Conservation (phyloP, 2,329 filamentous ascomycete species). For the Clarireedia paspali region DNA sequence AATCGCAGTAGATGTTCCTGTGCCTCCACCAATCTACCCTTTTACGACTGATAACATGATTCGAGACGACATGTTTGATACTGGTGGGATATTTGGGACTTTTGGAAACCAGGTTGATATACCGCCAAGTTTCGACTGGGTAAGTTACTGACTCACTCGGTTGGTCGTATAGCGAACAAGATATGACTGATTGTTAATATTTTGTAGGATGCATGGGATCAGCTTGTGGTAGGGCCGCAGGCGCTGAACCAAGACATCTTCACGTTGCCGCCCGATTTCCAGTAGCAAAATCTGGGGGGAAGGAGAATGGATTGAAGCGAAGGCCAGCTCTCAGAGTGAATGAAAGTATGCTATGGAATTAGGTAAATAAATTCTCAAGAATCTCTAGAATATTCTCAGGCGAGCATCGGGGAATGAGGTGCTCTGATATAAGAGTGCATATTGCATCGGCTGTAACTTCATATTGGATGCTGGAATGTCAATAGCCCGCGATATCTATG, state of each 20-base stretch:
- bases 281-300: no score
- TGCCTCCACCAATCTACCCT: slow-evolving; percentile 1
- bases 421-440: no score
- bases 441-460: no score
- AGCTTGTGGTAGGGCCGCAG: slow-evolving; percentile 11
- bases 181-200: neutral
- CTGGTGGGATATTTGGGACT: slow-evolving; percentile 6
- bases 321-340: neutral
- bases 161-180: no score
- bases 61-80: slow-evolving; percentile 12
- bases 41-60: slow-evolving; percentile 4
- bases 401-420: no score
- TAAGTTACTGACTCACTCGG: slow-evolving; percentile 4
- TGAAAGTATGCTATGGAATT: no score
- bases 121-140: slow-evolving; percentile 20
- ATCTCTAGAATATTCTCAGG: no score
- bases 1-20: slow-evolving; percentile 8
- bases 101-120: slow-evolving; percentile 13
- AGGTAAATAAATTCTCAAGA: no score
- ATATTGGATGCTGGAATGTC: no score
- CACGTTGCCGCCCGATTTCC: neutral
- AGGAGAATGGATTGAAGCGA: neutral
- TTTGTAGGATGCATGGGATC: slow-evolving; percentile 19
- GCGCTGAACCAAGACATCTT: neutral
- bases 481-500: no score